A percentile compares a stretch with the other conserved stretches of the same genome.
Evolutionary conservation across 345 rosid genomes (phyloP).

Genomic region (Acer campestre): DNA sequence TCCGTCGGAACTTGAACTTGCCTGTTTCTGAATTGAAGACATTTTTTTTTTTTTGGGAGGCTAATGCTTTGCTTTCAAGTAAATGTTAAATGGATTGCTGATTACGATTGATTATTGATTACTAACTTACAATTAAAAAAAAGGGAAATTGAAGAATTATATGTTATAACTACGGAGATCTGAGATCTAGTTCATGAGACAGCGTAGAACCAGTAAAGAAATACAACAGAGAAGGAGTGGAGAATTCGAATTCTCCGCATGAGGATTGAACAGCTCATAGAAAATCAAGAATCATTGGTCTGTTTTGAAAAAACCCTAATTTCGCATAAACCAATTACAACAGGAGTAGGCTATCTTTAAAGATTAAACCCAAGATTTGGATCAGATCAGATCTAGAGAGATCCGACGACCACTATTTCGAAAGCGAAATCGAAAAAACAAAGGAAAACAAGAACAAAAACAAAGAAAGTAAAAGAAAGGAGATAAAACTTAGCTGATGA

Average conservation of each 20-base stretch:
- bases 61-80: neutral
- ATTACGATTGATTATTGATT: neutral
- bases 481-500: slow-evolving; percentile 31
- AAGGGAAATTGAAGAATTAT: neutral
- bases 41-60: slow-evolving; percentile 16
- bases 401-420: neutral
- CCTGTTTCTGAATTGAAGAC: slow-evolving; percentile 43
- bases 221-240: slow-evolving; percentile 93
- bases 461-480: neutral
- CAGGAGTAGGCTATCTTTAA: neutral
- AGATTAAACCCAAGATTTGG: slow-evolving; percentile 32
- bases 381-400: slow-evolving; percentile 19
- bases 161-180: neutral
- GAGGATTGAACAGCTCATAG: slow-evolving; percentile 59
- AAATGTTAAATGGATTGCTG: neutral
- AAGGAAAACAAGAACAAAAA: no score
- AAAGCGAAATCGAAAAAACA: neutral
- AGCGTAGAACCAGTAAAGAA: slow-evolving; percentile 89
- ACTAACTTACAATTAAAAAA: neutral
- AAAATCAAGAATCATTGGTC: slow-evolving; percentile 49
- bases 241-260: slow-evolving; percentile 75
- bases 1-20: slow-evolving; percentile 69
- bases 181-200: slow-evolving; percentile 53
- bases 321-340: slow-evolving; percentile 13
- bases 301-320: slow-evolving; percentile 15